Evolutionary conservation across 2,329 filamentous ascomycete species (phyloP).

Genomic region (Monosporascus sp.): DNA sequence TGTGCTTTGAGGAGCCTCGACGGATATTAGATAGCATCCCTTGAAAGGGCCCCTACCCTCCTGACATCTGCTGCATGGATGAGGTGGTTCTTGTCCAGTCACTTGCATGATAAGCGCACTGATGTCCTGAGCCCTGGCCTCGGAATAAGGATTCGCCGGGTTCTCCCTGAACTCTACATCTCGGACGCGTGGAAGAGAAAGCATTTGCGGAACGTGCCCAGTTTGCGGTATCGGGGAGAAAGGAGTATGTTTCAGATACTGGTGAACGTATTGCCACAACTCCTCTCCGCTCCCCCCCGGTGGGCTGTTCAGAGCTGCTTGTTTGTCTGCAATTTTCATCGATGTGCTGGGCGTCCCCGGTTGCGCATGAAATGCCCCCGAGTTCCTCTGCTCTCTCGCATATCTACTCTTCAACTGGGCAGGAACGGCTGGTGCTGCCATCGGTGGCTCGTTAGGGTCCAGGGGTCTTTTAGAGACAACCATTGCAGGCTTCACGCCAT

Average conservation of each 20-base stretch:
- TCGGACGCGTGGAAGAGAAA: slow-evolving; percentile 7
- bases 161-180: slow-evolving; percentile 9
- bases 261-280: slow-evolving; percentile 12
- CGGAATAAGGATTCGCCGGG: slow-evolving; percentile 2
- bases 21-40: slow-evolving; percentile 12
- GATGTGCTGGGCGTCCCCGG: background rate
- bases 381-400: background rate
- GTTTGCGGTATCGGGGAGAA: slow-evolving; percentile 6
- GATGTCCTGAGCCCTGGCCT: slow-evolving; percentile 10
- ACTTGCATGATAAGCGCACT: slow-evolving; percentile 13
- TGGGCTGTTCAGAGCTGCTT: background rate
- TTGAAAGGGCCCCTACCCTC: slow-evolving; percentile 9
- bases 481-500: background rate
- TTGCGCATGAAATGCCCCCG: background rate
- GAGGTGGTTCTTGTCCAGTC: slow-evolving; percentile 4
- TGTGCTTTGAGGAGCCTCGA: slow-evolving; percentile 3
- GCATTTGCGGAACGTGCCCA: slow-evolving; percentile 8
- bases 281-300: background rate
- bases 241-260: slow-evolving; percentile 4
- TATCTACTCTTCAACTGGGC: background rate
- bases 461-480: slow-evolving; percentile 20
- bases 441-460: slow-evolving; percentile 12
- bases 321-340: background rate
- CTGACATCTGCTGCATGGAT: slow-evolving; percentile 7
- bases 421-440: slow-evolving; percentile 9